phyloP scores from a whole-genome alignment of 768 basidiomycete genomes.

The Suillus subaureus region DNA sequence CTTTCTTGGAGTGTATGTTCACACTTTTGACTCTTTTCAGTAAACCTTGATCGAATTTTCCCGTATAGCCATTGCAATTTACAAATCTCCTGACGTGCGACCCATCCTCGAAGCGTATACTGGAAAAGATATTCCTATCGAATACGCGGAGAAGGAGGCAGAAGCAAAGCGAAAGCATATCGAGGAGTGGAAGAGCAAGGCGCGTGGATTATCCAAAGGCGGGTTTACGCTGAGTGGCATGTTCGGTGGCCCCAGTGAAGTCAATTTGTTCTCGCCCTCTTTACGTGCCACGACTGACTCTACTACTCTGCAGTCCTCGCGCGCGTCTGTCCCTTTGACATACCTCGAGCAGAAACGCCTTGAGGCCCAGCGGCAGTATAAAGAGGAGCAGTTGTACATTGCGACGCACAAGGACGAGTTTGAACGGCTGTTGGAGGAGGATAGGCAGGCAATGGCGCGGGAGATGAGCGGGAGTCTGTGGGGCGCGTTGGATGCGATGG shows the following conservation, averaged over 20 bases:
- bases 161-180: constrained; percentile 77
- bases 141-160: constrained; percentile 88
- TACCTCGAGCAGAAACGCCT: constrained; percentile 55
- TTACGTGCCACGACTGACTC: not conserved
- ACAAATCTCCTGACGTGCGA: constrained; percentile 84
- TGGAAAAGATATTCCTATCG: constrained; percentile 86
- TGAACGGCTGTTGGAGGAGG: constrained; percentile 53
- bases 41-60: not conserved
- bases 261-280: constrained; percentile 14
- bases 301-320: constrained; percentile 16
- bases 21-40: not conserved
- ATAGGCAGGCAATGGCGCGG: constrained; percentile 47
- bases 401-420: constrained; percentile 52
- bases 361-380: constrained; percentile 53
- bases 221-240: constrained; percentile 48
- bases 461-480: constrained; percentile 50
- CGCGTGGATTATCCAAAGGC: constrained; percentile 39
- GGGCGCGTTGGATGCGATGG: constrained; percentile 27
- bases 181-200: constrained; percentile 74
- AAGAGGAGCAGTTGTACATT: constrained; percentile 56
- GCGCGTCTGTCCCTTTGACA: constrained; percentile 43
- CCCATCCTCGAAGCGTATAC: constrained; percentile 83
- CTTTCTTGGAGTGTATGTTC: constrained; percentile 89
- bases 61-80: constrained; percentile 83
- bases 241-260: constrained; percentile 40